phyloP scores from a whole-genome alignment of 306 rosid species.

The Cyamopsis tetragonoloba region DNA sequence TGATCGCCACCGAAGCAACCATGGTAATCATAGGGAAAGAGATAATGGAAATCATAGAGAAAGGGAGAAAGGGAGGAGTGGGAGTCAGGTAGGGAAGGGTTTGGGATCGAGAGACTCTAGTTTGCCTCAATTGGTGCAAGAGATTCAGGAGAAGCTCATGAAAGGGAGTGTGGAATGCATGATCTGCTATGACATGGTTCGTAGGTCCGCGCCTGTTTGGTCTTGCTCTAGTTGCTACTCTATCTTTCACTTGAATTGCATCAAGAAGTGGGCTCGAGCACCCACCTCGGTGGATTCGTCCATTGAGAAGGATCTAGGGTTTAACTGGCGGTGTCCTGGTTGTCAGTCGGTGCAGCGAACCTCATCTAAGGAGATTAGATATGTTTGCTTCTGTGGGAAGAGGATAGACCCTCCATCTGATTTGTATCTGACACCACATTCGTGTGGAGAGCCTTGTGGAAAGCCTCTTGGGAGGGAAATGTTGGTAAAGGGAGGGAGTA shows the following conservation, averaged over 20 bases:
- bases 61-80: conserved; percentile 38
- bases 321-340: conserved; percentile 98
- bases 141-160: conserved; percentile 82
- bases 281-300: conserved; percentile 74
- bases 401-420: conserved; percentile 90
- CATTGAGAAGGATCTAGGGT: conserved; percentile 71
- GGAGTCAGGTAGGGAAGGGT: conserved; percentile 35
- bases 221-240: conserved; percentile 87
- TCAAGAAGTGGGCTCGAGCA: conserved; percentile 90
- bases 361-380: conserved; percentile 70
- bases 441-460: conserved; percentile 91
- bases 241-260: conserved; percentile 79
- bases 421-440: conserved; percentile 88
- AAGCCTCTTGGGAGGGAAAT: conserved; percentile 72
- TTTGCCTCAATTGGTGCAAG: conserved; percentile 84
- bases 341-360: conserved; percentile 84
- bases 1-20: conserved; percentile 26
- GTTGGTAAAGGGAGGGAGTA: conserved; percentile 38
- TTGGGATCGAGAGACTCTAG: conserved; percentile 33
- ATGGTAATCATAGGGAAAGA: conserved; percentile 38
- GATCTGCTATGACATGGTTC: conserved; percentile 89
- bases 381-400: conserved; percentile 82
- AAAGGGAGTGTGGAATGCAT: conserved; percentile 78
- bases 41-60: conserved; percentile 38
- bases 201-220: conserved; percentile 85